A percentile compares a stretch with the other conserved stretches of the same genome.
Conservation (phyloP, 495 filamentous ascomycete genomes). For the Penicillium parvum region DNA sequence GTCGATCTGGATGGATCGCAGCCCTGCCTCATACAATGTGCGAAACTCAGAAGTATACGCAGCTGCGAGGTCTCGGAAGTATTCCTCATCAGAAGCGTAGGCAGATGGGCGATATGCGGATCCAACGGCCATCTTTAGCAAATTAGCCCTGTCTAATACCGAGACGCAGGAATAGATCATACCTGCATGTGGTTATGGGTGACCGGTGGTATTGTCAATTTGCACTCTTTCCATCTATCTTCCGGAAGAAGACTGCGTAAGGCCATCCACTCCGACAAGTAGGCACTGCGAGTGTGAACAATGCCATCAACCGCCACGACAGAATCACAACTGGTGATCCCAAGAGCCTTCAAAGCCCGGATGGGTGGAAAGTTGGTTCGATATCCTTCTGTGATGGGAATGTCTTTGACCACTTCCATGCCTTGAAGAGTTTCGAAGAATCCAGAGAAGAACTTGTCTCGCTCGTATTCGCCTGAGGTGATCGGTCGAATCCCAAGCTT, state of each 20-base stretch:
- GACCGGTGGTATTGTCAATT: constrained; percentile 19
- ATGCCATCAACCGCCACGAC: constrained; percentile 11
- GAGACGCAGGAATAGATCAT: background rate
- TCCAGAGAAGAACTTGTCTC: constrained; percentile 18
- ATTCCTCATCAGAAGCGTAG: constrained; percentile 11
- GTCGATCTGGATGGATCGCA: constrained; percentile 20
- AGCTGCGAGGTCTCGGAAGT: constrained; percentile 10
- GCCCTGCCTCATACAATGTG: constrained; percentile 14
- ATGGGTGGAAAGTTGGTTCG: constrained; percentile 9
- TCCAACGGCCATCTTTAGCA: constrained; percentile 9
- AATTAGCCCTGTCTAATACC: background rate
- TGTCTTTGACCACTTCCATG: constrained; percentile 9
- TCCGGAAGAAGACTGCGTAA: constrained; percentile 10
- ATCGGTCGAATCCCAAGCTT: constrained; percentile 15
- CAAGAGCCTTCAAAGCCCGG: constrained; percentile 3
- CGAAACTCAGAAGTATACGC: constrained; percentile 9
- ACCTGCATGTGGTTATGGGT: constrained; percentile 22
- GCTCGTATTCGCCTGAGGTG: constrained; percentile 22
- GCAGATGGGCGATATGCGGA: constrained; percentile 4
- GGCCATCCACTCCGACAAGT: constrained; percentile 19
- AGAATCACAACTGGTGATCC: constrained; percentile 2
- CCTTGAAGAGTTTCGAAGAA: constrained; percentile 19
- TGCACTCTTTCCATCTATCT: constrained; percentile 18
- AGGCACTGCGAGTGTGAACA: constrained; percentile 6
- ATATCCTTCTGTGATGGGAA: constrained; percentile 6